Evolutionary conservation across 805 yeast species (phyloP).

Genomic region (Naumovozyma castellii): DNA sequence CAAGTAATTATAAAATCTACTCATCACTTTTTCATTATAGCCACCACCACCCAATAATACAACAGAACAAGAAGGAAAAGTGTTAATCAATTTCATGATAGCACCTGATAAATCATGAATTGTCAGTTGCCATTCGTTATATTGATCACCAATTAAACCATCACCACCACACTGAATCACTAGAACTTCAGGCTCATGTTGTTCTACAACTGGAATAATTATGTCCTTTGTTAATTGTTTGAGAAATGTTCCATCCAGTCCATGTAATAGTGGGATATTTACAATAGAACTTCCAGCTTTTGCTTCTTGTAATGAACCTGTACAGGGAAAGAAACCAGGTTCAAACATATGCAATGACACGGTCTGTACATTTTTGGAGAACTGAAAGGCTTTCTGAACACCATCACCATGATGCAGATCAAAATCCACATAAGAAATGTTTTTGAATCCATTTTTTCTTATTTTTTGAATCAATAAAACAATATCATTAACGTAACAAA

Average conservation of each 20-base stretch:
- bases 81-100: conserved; percentile 20
- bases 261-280: conserved; percentile 50
- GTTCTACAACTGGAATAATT: conserved; percentile 34
- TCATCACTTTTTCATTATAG: conserved; percentile 50
- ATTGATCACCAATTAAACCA: conserved; percentile 58
- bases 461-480: conserved; percentile 46
- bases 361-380: conserved; percentile 46
- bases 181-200: conserved; percentile 40
- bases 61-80: conserved; percentile 21
- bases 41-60: conserved; percentile 69
- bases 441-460: conserved; percentile 35
- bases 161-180: conserved; percentile 69
- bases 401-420: conserved; percentile 82
- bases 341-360: conserved; percentile 58
- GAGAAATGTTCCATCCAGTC: conserved; percentile 42
- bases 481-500: conserved; percentile 65
- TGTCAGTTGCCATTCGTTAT: conserved; percentile 60
- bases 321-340: conserved; percentile 64
- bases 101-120: conserved; percentile 38
- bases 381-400: conserved; percentile 55
- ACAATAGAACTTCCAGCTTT: conserved; percentile 34
- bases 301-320: conserved; percentile 39
- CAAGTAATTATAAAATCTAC: conserved; percentile 45
- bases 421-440: conserved; percentile 54
- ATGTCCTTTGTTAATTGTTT: conserved; percentile 32